Evolutionary conservation across 2,329 filamentous ascomycete species (phyloP), one percentile per base, ranked within the genome.

Genomic region (Fusarium armeniacum): DNA sequence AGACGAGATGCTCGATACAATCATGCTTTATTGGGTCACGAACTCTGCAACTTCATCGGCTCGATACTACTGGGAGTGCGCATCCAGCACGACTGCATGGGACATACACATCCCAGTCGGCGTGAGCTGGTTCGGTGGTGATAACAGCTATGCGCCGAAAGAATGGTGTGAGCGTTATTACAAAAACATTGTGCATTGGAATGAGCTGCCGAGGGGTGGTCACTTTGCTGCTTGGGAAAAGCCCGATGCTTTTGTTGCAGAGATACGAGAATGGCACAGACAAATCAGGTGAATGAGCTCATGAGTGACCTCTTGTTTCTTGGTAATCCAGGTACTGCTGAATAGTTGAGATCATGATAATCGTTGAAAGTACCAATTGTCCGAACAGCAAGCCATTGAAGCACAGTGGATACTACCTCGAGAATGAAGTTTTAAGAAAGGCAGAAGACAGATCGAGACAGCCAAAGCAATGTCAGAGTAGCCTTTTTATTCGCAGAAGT

Each of bases 21-120:
- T 65, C 20, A 62, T 52, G 62, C 13, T 65, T 16, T 65, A 62
- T 35, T 65, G 62, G 62, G 40, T 65, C 16, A 52, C 58, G 2
- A 58, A 65, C 18, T 62, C 62, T 7, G 46, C 45, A 0, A 32
- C 58, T 13, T 65, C 58, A n/a, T 65, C 58, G 26, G 62, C 58
- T 32, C 51, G 62, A 0, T 65, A 65, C 2, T 65, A 62, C 0
- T 65, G 62, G 62, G 62, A 65, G n/a, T 52, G 40, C 4, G n/a
- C 28, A 24, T 26, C 22, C 1, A 40, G 24, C 8, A 36, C 62
- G 6, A 65, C 50, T 5, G 58, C 58, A 8, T 43, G 12, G 33
- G 26, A 36, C 3, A 57, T 65, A 13, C 5, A 65, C 0, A 1
- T 65, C 16, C 62, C 62, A 2, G 51, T 62, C 26, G 58, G 62